A percentile compares a stretch with the other conserved stretches of the same genome.
Evolutionary conservation across 148 eudicot genomes (phyloP).

Genomic region (Fagopyrum homotropicum): DNA sequence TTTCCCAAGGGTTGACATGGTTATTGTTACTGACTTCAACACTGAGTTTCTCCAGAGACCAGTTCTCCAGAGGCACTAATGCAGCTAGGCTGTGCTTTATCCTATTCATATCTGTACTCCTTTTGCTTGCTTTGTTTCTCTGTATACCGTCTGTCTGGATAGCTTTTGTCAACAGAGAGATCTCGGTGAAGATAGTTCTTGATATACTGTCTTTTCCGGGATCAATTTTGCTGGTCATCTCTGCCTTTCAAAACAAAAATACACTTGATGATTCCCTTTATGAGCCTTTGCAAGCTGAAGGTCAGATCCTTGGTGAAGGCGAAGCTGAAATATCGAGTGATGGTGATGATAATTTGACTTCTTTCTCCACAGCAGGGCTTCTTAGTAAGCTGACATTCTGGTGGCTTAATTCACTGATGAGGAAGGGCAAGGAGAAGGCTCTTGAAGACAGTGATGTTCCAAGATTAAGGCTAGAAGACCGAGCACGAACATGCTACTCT

Average conservation of each 20-base stretch:
- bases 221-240: slow-evolving; percentile 16
- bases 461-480: slow-evolving; percentile 27
- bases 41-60: slow-evolving; percentile 12
- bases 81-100: slow-evolving; percentile 4
- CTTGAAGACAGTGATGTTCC: slow-evolving; percentile 48
- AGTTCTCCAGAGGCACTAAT: neutral
- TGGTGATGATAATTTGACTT: slow-evolving; percentile 24
- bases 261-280: slow-evolving; percentile 13
- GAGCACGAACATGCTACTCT: slow-evolving; percentile 37
- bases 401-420: slow-evolving; percentile 60
- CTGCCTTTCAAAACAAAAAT: slow-evolving; percentile 1
- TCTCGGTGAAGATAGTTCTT: slow-evolving; percentile 12
- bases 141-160: slow-evolving; percentile 18
- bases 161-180: slow-evolving; percentile 8
- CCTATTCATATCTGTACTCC: neutral
- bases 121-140: slow-evolving; percentile 22
- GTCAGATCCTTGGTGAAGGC: neutral
- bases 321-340: too few relatives aligned
- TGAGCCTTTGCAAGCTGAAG: slow-evolving; percentile 23
- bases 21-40: slow-evolving; percentile 15
- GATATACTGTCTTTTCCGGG: slow-evolving; percentile 26
- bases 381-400: slow-evolving; percentile 48
- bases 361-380: slow-evolving; percentile 34
- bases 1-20: slow-evolving; percentile 28
- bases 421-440: slow-evolving; percentile 34